phyloP scores from a whole-genome alignment of 805 yeast genomes.

The Metschnikowia similis region DNA sequence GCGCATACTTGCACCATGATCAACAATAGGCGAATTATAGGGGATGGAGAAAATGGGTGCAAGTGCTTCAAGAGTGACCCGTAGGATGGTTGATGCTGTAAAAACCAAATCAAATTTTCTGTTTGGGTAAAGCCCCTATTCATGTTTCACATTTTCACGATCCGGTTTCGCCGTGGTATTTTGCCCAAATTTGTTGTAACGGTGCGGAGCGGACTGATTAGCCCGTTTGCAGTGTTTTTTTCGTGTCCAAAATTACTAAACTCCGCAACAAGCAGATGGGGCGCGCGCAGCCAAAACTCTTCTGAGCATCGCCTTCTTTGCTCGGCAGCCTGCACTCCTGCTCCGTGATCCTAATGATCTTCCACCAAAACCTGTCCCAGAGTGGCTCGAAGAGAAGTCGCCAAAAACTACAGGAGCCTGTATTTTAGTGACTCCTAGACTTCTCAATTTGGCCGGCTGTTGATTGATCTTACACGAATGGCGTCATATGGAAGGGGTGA shows the following conservation, averaged over 20 bases:
- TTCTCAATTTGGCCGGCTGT: background rate
- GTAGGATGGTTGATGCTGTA: background rate
- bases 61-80: background rate
- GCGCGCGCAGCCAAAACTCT: background rate
- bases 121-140: background rate
- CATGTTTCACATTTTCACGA: background rate
- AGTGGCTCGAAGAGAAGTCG: no score
- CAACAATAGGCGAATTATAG: background rate
- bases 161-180: background rate
- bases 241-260: background rate
- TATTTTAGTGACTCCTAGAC: background rate
- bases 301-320: background rate
- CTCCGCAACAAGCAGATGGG: background rate
- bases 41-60: background rate
- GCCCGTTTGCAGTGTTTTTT: constrained; percentile 1
- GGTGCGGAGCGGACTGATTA: background rate
- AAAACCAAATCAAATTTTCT: background rate
- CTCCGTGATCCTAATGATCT: background rate
- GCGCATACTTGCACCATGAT: constrained; percentile 1
- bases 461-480: background rate
- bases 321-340: background rate
- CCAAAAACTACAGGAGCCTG: no score
- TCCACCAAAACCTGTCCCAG: no score
- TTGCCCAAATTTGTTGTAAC: background rate
- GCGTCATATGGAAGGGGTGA: background rate